Base-by-base conservation (phyloP, 1,284 basidiomycete genomes). In the Apiotrichum laibachii region DNA sequence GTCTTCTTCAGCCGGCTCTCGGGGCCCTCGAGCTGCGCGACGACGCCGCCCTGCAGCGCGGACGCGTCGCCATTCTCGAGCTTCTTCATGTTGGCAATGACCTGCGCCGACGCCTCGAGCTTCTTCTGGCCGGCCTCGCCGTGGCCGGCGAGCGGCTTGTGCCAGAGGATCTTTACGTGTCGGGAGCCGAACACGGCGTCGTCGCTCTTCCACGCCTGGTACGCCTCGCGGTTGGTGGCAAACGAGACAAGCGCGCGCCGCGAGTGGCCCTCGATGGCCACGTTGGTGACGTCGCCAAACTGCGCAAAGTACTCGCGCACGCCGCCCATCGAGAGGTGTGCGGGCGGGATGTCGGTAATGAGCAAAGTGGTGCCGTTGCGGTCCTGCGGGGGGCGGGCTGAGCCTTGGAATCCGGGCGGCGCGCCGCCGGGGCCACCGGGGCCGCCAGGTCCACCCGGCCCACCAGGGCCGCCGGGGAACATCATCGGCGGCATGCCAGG, bases 141-240 rank as follows among this genome's bases (percentile, higher is more conserved):
- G 67, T 92, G 88, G 0, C 91, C 92, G 56, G 88, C 89, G 83
- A 92, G 85, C 4, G 92, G 92, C 66, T 87, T 82, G 80, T 94
- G 92, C 92, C 92, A 94, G 68, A 92, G 89, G 44, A 94, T 83
- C 76, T 95, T 96, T 67, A 97, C 92, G 73, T 97, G 97, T 44
- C 94, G 85, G 68, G 93, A 94, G 18, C 86, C 87, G 72, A 97
- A 96, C 31, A 97, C 88, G 18, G 92, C 92, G 61, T 95, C 92
- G 72, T 95, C 90, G 31, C 86, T 87, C 74, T 89, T 90, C 88
- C 94, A 93, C 0, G 94, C 94, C 22, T 85, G 82, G 68, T 88
- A 86, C 1, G 94, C 94, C 72, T 94, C 89, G 22, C 84, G 84
- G 69, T 93, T 91, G n/a, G 83, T 85, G 19, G 86, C 83, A 76